Conservation (phyloP, 1,284 basidiomycete species). For the Rhodotorula sp. region DNA sequence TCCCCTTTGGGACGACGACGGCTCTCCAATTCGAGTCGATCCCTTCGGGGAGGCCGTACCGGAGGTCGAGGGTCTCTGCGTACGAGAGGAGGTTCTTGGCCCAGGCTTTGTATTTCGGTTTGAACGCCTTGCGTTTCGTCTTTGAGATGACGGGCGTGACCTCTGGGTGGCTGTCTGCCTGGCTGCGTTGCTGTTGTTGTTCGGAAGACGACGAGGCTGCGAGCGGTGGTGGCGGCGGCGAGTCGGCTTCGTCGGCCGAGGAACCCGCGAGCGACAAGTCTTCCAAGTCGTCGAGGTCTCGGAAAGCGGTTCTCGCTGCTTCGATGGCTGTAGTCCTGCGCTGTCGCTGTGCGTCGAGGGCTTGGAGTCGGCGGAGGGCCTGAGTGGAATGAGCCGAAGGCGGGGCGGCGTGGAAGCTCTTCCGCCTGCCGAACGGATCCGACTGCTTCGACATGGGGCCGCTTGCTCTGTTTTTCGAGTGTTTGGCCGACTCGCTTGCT, state of each 20-base stretch:
- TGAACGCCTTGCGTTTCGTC: slow-evolving; percentile 13
- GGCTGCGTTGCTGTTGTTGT: background rate
- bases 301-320: slow-evolving; percentile 20
- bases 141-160: slow-evolving; percentile 1
- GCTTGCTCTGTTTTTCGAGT: background rate
- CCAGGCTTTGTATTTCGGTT: slow-evolving; percentile 32
- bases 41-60: slow-evolving; percentile 29
- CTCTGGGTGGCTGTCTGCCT: background rate
- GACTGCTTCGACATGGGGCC: background rate
- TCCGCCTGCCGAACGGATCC: slow-evolving; percentile 4
- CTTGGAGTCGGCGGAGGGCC: background rate
- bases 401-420: slow-evolving; percentile 6
- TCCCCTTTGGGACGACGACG: slow-evolving; percentile 40
- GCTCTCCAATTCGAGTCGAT: slow-evolving; percentile 33
- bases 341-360: slow-evolving; percentile 10
- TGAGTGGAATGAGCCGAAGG: slow-evolving; percentile 3
- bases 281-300: slow-evolving; percentile 25
- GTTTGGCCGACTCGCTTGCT: too few species aligned
- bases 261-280: slow-evolving; percentile 21
- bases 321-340: slow-evolving; percentile 29
- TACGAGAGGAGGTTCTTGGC: slow-evolving; percentile 38
- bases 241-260: slow-evolving; percentile 3
- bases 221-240: background rate
- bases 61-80: slow-evolving; percentile 41
- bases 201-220: background rate